Evolutionary conservation across 768 basidiomycete genomes (phyloP), one percentile per base, ranked within the genome.

Genomic region (Russula compacta): DNA sequence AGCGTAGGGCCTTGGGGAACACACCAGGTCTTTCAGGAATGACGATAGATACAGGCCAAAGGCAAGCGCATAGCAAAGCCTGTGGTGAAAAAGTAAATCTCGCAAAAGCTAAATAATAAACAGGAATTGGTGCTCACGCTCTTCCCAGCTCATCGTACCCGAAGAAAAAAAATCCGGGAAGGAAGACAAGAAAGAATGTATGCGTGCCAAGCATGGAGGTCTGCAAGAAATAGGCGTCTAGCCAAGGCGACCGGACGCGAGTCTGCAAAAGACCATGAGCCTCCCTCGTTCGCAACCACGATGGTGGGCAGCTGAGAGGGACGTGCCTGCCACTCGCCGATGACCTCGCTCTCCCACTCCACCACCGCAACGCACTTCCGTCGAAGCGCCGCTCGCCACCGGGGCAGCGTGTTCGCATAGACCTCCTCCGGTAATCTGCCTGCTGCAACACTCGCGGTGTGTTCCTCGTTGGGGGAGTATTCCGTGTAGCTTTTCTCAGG

Each of bases 121-220:
- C 17, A 12, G 29, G 7, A n/a, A 19, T 24, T 2, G 19, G 17
- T 21, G 24, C 85, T 65, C 69, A 92, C 92, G 85, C 92, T 68
- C 83, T 73, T 12, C 87, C 92, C 44, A 85, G 74, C 44, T 85
- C 80, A 2, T 75, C 76, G 65, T 84, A 80, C 0, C 95, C 95
- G 69, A 95, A 97, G 78, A 94, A 98, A 69, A 88, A 95, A 63
- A 92, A 78, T 0, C 84, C 76, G 0, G 95, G 95, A 6, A 99
- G 76, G 62, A 89, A 80, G 36, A 84, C 82, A 87, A 95, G 92
- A 79, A 98, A 98, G 75, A 94, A 98, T 0, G 89, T 92, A 67
- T 93, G 92, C 0, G 90, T 92, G 0, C 83, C 92, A 10, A 92
- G 76, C 0, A 85, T 79, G 0, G 89, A 91, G 0, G 87, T 83